A percentile compares a stretch with the other conserved stretches of the same genome.
Evolutionary conservation across 192 early-diverging fungal genomes (phyloP).

Genomic region (Coemansia sp.): DNA sequence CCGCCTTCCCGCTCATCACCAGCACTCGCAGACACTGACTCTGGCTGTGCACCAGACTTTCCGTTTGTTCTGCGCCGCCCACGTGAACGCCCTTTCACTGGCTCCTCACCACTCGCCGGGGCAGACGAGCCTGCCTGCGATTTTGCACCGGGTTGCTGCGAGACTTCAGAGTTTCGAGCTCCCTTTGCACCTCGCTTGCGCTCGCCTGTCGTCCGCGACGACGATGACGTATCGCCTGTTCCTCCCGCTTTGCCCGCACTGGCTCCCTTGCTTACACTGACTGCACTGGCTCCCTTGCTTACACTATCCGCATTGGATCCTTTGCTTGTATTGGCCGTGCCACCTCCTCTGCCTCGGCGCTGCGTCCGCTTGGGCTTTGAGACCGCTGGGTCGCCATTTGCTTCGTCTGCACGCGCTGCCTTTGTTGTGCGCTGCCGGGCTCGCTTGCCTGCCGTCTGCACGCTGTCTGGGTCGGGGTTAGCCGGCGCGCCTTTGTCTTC

Average conservation of each 20-base stretch:
- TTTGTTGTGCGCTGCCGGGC: not conserved
- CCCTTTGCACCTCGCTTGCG: too few species aligned
- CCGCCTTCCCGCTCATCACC: not conserved
- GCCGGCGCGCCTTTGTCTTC: conserved; percentile 6
- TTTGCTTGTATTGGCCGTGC: too few species aligned
- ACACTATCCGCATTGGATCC: too few species aligned
- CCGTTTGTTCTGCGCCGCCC: not conserved
- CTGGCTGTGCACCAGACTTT: not conserved
- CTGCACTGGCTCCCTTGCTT: too few species aligned
- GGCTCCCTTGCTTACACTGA: too few species aligned
- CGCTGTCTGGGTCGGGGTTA: not conserved
- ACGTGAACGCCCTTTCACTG: not conserved
- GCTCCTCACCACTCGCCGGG: not conserved
- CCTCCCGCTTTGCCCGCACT: too few species aligned
- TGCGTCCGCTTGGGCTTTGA: not conserved
- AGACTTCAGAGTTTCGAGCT: too few species aligned
- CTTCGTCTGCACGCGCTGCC: not conserved
- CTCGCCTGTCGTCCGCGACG: too few species aligned
- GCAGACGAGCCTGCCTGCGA: not conserved
- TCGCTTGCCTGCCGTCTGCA: not conserved
- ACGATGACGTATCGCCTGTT: too few species aligned
- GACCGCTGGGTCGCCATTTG: not conserved
- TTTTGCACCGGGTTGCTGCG: not conserved
- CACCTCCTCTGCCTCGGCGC: too few species aligned
- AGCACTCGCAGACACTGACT: not conserved